phyloP scores from a whole-genome alignment of 345 rosid genomes.

The Schrenkiella parvula region DNA sequence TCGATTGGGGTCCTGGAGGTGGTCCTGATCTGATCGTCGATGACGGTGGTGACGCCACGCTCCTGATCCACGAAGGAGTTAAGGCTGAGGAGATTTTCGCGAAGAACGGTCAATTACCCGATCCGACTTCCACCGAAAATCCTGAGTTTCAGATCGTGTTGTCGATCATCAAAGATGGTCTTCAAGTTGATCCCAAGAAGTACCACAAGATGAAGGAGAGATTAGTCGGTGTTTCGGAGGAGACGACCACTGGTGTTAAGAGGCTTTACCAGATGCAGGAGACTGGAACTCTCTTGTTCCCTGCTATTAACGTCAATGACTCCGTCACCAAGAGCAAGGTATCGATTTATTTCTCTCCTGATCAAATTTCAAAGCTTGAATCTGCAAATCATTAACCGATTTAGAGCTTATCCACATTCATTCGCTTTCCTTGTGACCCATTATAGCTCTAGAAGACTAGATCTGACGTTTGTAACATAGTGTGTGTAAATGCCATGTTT shows the following conservation, averaged over 20 bases:
- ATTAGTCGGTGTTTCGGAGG: slow-evolving; percentile 79
- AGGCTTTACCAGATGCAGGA: slow-evolving; percentile 65
- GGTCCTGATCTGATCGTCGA: slow-evolving; percentile 91
- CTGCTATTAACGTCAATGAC: slow-evolving; percentile 69
- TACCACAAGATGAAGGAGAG: slow-evolving; percentile 76
- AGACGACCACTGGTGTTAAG: slow-evolving; percentile 89
- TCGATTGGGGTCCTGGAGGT: slow-evolving; percentile 92
- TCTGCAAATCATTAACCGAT: background rate
- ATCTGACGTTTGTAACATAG: background rate
- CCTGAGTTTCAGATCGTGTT: slow-evolving; percentile 66
- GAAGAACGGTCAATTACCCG: slow-evolving; percentile 66
- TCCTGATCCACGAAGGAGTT: slow-evolving; percentile 88
- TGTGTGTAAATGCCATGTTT: background rate
- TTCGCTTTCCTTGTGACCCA: background rate
- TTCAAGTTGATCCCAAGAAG: slow-evolving; percentile 57
- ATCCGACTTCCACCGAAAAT: slow-evolving; percentile 51
- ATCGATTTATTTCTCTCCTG: background rate
- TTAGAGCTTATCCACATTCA: background rate
- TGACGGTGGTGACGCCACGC: slow-evolving; percentile 94
- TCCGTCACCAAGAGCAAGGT: slow-evolving; percentile 84
- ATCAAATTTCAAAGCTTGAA: background rate
- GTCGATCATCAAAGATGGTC: slow-evolving; percentile 55
- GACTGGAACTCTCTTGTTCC: slow-evolving; percentile 58
- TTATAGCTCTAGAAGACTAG: background rate
- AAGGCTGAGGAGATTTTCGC: slow-evolving; percentile 79